phyloP scores from a whole-genome alignment of 768 basidiomycete species.

The Rhodotorula graminis region DNA sequence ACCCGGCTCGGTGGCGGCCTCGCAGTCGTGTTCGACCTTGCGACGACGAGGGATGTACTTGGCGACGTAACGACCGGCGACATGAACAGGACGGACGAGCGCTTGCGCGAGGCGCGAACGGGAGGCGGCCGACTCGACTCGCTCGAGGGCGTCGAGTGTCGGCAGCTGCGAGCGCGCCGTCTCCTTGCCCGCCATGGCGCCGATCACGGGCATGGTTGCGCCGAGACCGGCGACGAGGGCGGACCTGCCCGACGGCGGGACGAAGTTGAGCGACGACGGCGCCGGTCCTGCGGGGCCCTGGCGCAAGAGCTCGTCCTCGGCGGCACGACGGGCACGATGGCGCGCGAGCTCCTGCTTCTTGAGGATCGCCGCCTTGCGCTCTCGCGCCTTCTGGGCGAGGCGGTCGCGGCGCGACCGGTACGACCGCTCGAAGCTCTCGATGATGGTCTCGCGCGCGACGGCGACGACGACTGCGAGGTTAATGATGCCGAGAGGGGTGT shows the following conservation, averaged over 20 bases:
- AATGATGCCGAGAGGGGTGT: slow-evolving; percentile 38
- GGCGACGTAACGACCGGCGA: neutral
- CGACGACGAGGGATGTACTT: neutral
- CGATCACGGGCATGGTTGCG: no score
- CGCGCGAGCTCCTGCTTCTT: slow-evolving; percentile 4
- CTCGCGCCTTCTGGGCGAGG: slow-evolving; percentile 15
- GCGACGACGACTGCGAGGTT: slow-evolving; percentile 34
- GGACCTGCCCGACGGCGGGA: neutral
- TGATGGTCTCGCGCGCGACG: slow-evolving; percentile 21
- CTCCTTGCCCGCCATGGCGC: neutral
- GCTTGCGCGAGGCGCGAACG: no score
- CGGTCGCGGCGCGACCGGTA: slow-evolving; percentile 53
- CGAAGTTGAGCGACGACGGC: neutral
- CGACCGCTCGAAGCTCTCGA: slow-evolving; percentile 58
- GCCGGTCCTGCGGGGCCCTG: slow-evolving; percentile 1
- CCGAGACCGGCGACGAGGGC: neutral
- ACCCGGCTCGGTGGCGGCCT: neutral
- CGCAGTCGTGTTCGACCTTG: neutral
- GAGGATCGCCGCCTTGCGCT: slow-evolving; percentile 27
- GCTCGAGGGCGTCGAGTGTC: neutral
- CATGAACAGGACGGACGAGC: neutral
- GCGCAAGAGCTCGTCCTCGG: slow-evolving; percentile 8
- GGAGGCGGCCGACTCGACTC: neutral
- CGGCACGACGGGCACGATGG: neutral
- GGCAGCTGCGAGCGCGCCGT: neutral